Evolutionary conservation across 768 basidiomycete species (phyloP).

Genomic region (Lanmaoa rubissima): DNA sequence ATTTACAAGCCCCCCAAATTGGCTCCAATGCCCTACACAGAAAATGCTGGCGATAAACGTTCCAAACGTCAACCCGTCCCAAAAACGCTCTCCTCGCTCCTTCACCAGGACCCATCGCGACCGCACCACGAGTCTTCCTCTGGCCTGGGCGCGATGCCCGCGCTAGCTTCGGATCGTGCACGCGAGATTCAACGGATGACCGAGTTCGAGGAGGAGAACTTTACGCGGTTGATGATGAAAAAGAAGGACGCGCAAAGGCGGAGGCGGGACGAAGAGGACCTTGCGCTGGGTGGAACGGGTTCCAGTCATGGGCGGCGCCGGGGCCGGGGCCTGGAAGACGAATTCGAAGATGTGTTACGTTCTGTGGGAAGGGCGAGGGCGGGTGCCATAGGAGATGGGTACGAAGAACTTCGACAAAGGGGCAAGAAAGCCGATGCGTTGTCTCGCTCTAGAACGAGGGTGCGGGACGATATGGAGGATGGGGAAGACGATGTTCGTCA

Average conservation of each 20-base stretch:
- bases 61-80: constrained; percentile 56
- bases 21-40: constrained; percentile 84
- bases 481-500: constrained; percentile 29
- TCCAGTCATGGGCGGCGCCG: constrained; percentile 53
- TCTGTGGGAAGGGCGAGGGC: constrained; percentile 49
- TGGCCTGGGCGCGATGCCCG: constrained; percentile 63
- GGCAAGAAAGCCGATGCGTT: constrained; percentile 64
- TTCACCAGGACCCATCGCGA: constrained; percentile 51
- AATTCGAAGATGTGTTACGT: constrained; percentile 77
- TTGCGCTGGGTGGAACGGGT: constrained; percentile 78
- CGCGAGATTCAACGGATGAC: constrained; percentile 76
- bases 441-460: constrained; percentile 50
- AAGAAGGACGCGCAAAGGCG: constrained; percentile 80
- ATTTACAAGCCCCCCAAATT: constrained; percentile 86
- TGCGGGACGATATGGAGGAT: constrained; percentile 26
- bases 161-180: constrained; percentile 61
- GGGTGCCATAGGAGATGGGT: constrained; percentile 62
- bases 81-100: constrained; percentile 56
- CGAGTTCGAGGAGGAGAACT: constrained; percentile 94
- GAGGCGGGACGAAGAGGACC: constrained; percentile 76
- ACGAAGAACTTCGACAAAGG: constrained; percentile 72
- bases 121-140: constrained; percentile 72
- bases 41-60: constrained; percentile 47
- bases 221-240: constrained; percentile 85
- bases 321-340: constrained; percentile 76